Evolutionary conservation across 2,329 filamentous ascomycete genomes (phyloP).

Genomic region (Myriosclerotinia scirpicola): DNA sequence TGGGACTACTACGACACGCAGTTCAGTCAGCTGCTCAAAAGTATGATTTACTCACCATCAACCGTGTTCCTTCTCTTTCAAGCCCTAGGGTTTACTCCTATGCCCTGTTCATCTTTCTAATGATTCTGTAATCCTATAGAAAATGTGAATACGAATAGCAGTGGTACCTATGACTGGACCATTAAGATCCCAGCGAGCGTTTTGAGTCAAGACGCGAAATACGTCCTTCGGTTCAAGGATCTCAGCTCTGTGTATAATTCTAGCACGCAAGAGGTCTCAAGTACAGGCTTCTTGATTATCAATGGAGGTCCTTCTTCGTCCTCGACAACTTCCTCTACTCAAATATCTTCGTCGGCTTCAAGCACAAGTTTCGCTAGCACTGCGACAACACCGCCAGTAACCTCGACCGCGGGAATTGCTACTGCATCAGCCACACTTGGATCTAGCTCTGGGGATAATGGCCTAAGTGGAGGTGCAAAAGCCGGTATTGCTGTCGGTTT

Average conservation of each 20-base stretch:
- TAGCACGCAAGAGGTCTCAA: background rate
- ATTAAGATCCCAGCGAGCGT: background rate
- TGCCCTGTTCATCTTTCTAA: background rate
- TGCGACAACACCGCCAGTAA: background rate
- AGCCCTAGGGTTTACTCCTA: background rate
- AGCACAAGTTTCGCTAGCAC: background rate
- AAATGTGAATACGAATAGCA: background rate
- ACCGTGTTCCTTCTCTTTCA: no score
- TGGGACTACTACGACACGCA: background rate
- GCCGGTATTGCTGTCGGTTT: slow-evolving; percentile 9
- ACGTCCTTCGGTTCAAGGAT: slow-evolving; percentile 5
- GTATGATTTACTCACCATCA: background rate
- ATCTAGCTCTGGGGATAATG: background rate
- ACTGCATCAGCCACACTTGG: background rate
- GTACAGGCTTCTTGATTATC: slow-evolving; percentile 9
- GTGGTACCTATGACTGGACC: slow-evolving; percentile 9
- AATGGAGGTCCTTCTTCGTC: background rate
- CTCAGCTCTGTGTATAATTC: background rate
- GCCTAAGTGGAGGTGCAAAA: slow-evolving; percentile 2
- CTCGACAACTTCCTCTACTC: background rate
- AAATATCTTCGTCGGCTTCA: background rate
- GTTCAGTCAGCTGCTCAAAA: background rate
- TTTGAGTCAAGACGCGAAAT: slow-evolving; percentile 9
- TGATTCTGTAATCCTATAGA: background rate
- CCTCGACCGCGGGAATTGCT: background rate